phyloP scores from a whole-genome alignment of 2,329 filamentous ascomycete genomes.

The Teratosphaeriaceae sp. region DNA sequence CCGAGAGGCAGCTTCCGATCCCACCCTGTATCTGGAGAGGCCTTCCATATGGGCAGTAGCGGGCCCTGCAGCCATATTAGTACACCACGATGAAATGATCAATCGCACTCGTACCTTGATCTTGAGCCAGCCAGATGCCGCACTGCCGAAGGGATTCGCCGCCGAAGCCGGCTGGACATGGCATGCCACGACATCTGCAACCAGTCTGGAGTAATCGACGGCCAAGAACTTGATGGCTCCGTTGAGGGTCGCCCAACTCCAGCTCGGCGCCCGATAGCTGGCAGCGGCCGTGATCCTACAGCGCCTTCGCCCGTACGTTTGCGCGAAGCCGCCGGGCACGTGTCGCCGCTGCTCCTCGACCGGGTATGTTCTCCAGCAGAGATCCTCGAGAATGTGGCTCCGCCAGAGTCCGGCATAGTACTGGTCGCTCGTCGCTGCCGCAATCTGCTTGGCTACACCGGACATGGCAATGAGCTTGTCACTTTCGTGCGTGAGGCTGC shows the following conservation, averaged over 20 bases:
- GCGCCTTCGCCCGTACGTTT: not conserved
- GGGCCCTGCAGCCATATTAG: not conserved
- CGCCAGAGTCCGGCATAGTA: not conserved
- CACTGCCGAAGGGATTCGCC: not conserved
- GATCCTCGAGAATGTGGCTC: not conserved
- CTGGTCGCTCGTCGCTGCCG: not conserved
- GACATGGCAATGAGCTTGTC: constrained; percentile 2
- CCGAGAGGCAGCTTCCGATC: not conserved
- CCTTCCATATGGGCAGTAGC: not conserved
- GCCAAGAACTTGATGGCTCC: constrained; percentile 1
- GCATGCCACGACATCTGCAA: not conserved
- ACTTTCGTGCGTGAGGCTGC: not conserved
- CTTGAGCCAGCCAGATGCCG: not conserved
- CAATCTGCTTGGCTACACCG: not conserved
- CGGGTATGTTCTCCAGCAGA: not conserved
- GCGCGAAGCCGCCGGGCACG: not conserved
- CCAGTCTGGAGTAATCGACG: not conserved
- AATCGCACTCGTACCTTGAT: not conserved
- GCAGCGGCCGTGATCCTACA: not conserved
- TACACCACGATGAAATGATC: not conserved
- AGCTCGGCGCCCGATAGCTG: constrained; percentile 6
- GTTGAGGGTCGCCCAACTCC: constrained; percentile 9
- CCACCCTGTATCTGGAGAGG: not conserved
- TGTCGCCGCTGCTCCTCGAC: not conserved
- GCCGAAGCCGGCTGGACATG: not conserved